Evolutionary conservation across 805 yeast genomes (phyloP).

Genomic region (Komagataella pseudopastoris): DNA sequence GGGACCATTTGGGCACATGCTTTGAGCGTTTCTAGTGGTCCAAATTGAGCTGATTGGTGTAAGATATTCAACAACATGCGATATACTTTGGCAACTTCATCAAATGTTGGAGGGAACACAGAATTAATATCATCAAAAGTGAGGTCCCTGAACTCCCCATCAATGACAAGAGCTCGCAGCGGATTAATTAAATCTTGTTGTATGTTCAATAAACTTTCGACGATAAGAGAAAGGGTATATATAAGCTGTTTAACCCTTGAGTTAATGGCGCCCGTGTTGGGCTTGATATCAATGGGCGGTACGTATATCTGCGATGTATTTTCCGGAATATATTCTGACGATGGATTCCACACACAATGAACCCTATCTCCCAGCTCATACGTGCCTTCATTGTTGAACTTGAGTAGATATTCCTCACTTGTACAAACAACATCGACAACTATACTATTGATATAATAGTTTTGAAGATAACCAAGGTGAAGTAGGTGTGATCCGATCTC

Average conservation of each 20-base stretch:
- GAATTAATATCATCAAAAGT: slow-evolving; percentile 59
- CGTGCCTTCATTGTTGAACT: slow-evolving; percentile 65
- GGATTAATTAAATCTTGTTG: slow-evolving; percentile 73
- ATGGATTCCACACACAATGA: slow-evolving; percentile 81
- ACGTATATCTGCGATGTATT: slow-evolving; percentile 58
- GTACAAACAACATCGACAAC: slow-evolving; percentile 68
- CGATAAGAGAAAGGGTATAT: slow-evolving; percentile 59
- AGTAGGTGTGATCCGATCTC: slow-evolving; percentile 44
- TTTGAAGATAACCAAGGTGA: slow-evolving; percentile 42
- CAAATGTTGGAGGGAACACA: slow-evolving; percentile 89
- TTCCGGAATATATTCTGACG: slow-evolving; percentile 87
- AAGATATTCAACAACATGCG: slow-evolving; percentile 73
- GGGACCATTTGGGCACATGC: slow-evolving; percentile 80
- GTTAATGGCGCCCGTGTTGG: slow-evolving; percentile 21
- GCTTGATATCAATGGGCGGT: slow-evolving; percentile 24
- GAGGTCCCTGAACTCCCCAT: slow-evolving; percentile 33
- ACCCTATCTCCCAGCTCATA: slow-evolving; percentile 71
- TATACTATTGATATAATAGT: slow-evolving; percentile 29
- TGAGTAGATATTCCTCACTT: slow-evolving; percentile 28
- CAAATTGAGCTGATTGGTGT: slow-evolving; percentile 50
- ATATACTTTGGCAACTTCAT: slow-evolving; percentile 83
- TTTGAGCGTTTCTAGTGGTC: slow-evolving; percentile 62
- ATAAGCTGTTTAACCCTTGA: slow-evolving; percentile 56
- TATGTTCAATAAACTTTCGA: slow-evolving; percentile 59
- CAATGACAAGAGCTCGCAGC: slow-evolving; percentile 53